These are phyloP conservation scores for cucumber (Cucumis sativus) DNA, from an alignment of 306 rosid species.

Conservation along the genomic window Cucumber_9930_V3 NC_026660.2:24374001-24374500, in stretches of 20 bases:
- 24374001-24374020: slow-evolving; percentile 29
- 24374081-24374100: slow-evolving; percentile 32
- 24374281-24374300: slow-evolving; percentile 67
- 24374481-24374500: slow-evolving; percentile 60
- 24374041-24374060: slow-evolving; percentile 24
- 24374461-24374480: slow-evolving; percentile 55
- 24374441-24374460: slow-evolving; percentile 76
- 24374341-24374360: slow-evolving; percentile 90
- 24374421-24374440: slow-evolving; percentile 84
- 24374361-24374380: slow-evolving; percentile 95
- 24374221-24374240: slow-evolving; percentile 23
- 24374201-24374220: slow-evolving; percentile 26
- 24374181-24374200: slow-evolving; percentile 17
- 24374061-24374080: slow-evolving; percentile 48
- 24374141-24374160: slow-evolving; percentile 34
- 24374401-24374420: slow-evolving; percentile 91
- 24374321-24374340: slow-evolving; percentile 93
- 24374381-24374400: slow-evolving; percentile 91
- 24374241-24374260: slow-evolving; percentile 28
- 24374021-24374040: slow-evolving; percentile 33
- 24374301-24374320: slow-evolving; percentile 67
- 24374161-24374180: slow-evolving; percentile 18
- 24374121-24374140: slow-evolving; percentile 48
- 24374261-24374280: slow-evolving; percentile 90
- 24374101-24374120: slow-evolving; percentile 32